Evolutionary conservation across 108 stramenopile species (phyloP).

Genomic region (Cylindrotheca fusiformis): DNA sequence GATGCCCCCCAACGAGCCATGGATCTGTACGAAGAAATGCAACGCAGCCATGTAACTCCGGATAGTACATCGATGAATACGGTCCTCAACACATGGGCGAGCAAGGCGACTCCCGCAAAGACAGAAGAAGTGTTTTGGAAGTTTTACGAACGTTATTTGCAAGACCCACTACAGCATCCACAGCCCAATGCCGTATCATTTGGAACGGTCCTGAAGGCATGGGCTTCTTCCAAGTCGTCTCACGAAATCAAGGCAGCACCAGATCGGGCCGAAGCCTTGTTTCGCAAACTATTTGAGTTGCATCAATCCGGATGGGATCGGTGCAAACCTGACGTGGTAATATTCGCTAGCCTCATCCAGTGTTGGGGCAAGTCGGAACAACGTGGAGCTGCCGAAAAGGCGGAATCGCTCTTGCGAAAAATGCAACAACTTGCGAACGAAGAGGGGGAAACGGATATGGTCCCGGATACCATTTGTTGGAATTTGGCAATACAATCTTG

Average conservation of each 20-base stretch:
- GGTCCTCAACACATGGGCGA: conserved; percentile 11
- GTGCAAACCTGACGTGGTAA: conserved; percentile 19
- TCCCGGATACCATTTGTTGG: conserved; percentile 27
- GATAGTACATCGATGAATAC: conserved; percentile 29
- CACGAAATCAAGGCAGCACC: conserved; percentile 7
- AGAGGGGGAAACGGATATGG: conserved; percentile 5
- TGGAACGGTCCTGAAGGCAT: conserved; percentile 22
- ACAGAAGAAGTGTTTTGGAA: conserved; percentile 21
- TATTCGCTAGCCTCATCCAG: conserved; percentile 23
- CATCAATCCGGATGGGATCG: conserved; percentile 5
- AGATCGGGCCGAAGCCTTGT: conserved; percentile 19
- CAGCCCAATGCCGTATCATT: conserved; percentile 25
- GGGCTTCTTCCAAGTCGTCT: conserved; percentile 8
- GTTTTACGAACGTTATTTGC: conserved; percentile 20
- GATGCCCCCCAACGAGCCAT: conserved; percentile 13
- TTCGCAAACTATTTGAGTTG: conserved; percentile 15
- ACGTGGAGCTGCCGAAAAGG: conserved; percentile 20
- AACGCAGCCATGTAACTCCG: conserved; percentile 6
- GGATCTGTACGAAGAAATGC: conserved; percentile 15
- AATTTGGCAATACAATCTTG: conserved; percentile 59
- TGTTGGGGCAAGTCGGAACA: conserved; percentile 20
- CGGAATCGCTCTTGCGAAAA: conserved; percentile 22
- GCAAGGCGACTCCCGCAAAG: neutral
- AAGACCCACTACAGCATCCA: conserved; percentile 21
- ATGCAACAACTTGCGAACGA: conserved; percentile 14